A percentile compares a stretch with the other conserved stretches of the same genome.
These are phyloP conservation scores for Hypoxylon intermedium DNA, from an alignment of 495 filamentous ascomycete genomes.

Conservation along the genomic window DNA sequence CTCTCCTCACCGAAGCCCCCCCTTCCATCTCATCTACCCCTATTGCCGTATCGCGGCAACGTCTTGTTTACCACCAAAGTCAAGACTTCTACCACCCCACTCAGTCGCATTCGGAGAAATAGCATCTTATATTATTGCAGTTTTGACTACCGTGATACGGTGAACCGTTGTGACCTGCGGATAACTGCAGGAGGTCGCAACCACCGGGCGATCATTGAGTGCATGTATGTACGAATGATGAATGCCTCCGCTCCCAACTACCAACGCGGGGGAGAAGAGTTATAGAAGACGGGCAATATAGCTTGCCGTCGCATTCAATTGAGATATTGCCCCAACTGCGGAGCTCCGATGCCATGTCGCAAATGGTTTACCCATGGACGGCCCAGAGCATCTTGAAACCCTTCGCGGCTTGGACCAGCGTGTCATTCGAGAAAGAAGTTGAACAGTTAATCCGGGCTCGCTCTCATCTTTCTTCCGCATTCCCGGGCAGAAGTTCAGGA, in stretches of 20 bases:
- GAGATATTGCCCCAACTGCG: constrained; percentile 10
- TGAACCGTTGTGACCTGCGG: constrained; percentile 13
- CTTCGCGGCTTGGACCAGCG: constrained; percentile 5
- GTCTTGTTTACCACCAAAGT: constrained; percentile 27
- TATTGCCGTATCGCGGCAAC: constrained; percentile 23
- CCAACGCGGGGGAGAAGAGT: constrained; percentile 1
- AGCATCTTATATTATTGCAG: constrained; percentile 29
- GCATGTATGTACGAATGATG: constrained; percentile 17
- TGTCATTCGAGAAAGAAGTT: constrained; percentile 2
- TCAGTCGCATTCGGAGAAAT: constrained; percentile 33
- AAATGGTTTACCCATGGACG: constrained; percentile 8
- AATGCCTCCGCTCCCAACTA: constrained; percentile 13
- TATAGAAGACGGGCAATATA: constrained; percentile 12
- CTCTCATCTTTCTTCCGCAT: constrained; percentile 16
- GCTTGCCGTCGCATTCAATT: constrained; percentile 18
- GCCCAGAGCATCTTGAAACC: constrained; percentile 21
- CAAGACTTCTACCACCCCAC: constrained; percentile 25
- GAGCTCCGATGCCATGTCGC: constrained; percentile 4
- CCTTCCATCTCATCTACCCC: constrained; percentile 21
- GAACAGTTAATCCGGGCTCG: constrained; percentile 23
- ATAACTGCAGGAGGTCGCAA: constrained; percentile 21
- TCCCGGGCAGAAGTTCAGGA: constrained; percentile 1
- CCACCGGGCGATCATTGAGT: constrained; percentile 10
- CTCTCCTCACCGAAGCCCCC: constrained; percentile 17
- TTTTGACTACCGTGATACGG: constrained; percentile 10